These are phyloP conservation scores for Agarophyton chilense DNA, from an alignment of 23 red algal species.

Conservation along the genomic window DNA sequence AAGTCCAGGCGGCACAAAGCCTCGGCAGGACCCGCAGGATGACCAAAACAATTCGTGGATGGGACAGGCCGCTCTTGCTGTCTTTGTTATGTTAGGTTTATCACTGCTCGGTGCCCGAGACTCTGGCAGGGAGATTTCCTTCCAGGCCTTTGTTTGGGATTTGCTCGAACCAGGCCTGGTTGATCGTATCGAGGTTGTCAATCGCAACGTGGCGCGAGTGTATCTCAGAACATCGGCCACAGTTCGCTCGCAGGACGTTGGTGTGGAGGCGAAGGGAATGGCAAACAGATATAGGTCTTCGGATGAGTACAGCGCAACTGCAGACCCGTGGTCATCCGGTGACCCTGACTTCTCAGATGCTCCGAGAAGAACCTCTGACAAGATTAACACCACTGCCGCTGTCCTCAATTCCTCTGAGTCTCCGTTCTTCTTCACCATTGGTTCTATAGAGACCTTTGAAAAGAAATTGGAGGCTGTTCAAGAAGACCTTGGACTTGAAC, in stretches of 20 bases:
- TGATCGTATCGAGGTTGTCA: slow-evolving; percentile 94
- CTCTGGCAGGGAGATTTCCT: slow-evolving; percentile 84
- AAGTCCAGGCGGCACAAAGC: background rate
- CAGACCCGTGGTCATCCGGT: slow-evolving; percentile 3
- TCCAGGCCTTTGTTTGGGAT: slow-evolving; percentile 94
- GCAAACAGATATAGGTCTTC: background rate
- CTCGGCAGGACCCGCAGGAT: slow-evolving; percentile 1
- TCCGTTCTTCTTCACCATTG: slow-evolving; percentile 78
- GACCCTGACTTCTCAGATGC: background rate
- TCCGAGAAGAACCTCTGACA: background rate
- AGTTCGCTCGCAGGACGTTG: slow-evolving; percentile 14
- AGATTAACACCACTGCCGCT: background rate
- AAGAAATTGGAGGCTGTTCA: slow-evolving; percentile 87
- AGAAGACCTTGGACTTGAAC: slow-evolving; percentile 86
- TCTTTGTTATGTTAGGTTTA: slow-evolving; percentile 53
- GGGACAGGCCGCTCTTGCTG: slow-evolving; percentile 63
- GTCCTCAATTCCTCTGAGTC: slow-evolving; percentile 28
- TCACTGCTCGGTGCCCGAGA: slow-evolving; percentile 63
- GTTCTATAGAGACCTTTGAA: slow-evolving; percentile 92
- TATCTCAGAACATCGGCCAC: slow-evolving; percentile 59
- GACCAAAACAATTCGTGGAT: slow-evolving; percentile 55
- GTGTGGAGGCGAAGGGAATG: background rate
- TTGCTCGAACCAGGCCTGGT: slow-evolving; percentile 85
- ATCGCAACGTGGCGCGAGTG: slow-evolving; percentile 79
- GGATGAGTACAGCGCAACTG: background rate